These are phyloP conservation scores for Acanthamoeba healyi DNA, from an alignment of 208 protist species.

Conservation along the genomic window DNA sequence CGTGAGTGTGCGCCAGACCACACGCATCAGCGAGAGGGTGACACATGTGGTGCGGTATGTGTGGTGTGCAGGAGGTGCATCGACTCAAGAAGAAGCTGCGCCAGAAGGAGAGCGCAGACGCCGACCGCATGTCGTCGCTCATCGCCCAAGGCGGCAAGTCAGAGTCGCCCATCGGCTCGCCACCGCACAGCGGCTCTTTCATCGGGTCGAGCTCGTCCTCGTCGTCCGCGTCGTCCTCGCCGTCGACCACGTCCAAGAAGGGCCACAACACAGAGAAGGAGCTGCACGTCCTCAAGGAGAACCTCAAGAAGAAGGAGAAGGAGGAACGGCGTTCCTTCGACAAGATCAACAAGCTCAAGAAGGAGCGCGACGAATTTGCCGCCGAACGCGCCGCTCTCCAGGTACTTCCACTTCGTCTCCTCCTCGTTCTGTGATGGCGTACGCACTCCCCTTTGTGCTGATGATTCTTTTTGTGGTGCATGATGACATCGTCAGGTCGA, in stretches of 20 bases:
- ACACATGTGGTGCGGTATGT: neutral
- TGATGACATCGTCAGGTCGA: neutral
- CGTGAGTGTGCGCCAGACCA: too few relatives aligned
- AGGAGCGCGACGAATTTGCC: constrained; percentile 21
- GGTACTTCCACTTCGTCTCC: neutral
- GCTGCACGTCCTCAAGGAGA: constrained; percentile 11
- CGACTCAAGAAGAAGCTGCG: constrained; percentile 8
- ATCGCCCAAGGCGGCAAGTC: neutral
- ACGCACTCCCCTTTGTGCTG: neutral
- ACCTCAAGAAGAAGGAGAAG: constrained; percentile 20
- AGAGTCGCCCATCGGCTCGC: neutral
- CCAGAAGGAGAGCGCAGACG: neutral
- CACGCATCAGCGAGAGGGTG: too few relatives aligned
- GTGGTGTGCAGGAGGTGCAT: neutral
- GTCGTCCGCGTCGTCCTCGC: neutral
- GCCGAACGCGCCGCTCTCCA: neutral
- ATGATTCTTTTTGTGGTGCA: neutral
- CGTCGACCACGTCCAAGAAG: neutral
- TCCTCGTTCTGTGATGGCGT: neutral
- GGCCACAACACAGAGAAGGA: constrained; percentile 8
- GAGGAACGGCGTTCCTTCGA: neutral
- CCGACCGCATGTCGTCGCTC: neutral
- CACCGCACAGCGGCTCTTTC: neutral
- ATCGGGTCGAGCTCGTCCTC: neutral
- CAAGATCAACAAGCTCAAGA: constrained; percentile 41